phyloP scores from a whole-genome alignment of 371 early-diverging fungal species.

The Haplosporangium sp. region DNA sequence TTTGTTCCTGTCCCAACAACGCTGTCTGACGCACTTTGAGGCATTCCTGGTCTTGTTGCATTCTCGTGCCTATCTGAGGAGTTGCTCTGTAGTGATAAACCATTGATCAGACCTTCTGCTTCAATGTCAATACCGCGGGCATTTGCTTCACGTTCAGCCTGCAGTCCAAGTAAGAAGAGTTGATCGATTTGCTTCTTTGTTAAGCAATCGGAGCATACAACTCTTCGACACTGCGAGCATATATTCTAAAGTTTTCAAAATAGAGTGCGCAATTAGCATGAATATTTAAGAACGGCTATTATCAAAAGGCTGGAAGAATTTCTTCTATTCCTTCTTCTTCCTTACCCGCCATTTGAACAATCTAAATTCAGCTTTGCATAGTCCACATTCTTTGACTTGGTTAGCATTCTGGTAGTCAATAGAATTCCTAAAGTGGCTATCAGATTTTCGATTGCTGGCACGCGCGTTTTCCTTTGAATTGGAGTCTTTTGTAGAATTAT shows the following conservation, averaged over 20 bases:
- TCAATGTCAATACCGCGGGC: constrained; percentile 7
- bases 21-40: constrained; percentile 23
- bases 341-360: constrained; percentile 54
- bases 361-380: constrained; percentile 60
- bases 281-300: not conserved
- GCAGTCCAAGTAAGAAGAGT: constrained; percentile 34
- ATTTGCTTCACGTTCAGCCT: constrained; percentile 40
- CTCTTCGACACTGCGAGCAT: constrained; percentile 60
- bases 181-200: constrained; percentile 53
- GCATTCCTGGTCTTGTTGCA: constrained; percentile 15
- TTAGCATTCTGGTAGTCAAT: constrained; percentile 33
- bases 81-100: not conserved
- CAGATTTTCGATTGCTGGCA: constrained; percentile 45
- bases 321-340: not conserved
- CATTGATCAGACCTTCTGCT: not conserved
- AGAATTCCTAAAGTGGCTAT: constrained; percentile 24
- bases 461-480: constrained; percentile 12
- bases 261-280: not conserved
- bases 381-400: constrained; percentile 53
- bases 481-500: not conserved
- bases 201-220: constrained; percentile 60
- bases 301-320: not conserved
- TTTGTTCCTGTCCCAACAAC: constrained; percentile 8
- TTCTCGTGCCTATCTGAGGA: constrained; percentile 4
- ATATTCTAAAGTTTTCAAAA: constrained; percentile 45